A percentile compares a stretch with the other conserved stretches of the same genome.
Conservation (phyloP, 2,329 filamentous ascomycete genomes). For the Ophidiomyces ophidiicola region DNA sequence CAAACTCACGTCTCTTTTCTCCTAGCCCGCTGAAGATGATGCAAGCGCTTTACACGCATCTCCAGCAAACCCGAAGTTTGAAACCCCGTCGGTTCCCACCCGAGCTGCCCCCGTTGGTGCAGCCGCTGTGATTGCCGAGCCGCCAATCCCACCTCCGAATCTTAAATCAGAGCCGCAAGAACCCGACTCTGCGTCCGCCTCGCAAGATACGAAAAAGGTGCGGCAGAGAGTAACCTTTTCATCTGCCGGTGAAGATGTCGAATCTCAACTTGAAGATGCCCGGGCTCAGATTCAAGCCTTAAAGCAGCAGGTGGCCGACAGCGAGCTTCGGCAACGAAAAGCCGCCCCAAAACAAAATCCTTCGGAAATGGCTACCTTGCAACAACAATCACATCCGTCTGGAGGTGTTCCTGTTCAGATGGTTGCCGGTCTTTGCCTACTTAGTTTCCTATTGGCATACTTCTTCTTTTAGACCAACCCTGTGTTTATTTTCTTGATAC, state of each 20-base stretch:
- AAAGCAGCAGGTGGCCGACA: slow-evolving; percentile 51
- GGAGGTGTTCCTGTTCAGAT: slow-evolving; percentile 76
- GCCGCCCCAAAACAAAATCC: slow-evolving; percentile 44
- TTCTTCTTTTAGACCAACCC: slow-evolving; percentile 66
- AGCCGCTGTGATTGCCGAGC: slow-evolving; percentile 25
- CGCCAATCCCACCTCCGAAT: slow-evolving; percentile 19
- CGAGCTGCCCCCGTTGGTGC: slow-evolving; percentile 35
- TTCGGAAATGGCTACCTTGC: slow-evolving; percentile 28
- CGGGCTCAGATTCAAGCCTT: slow-evolving; percentile 60
- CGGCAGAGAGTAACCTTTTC: background rate
- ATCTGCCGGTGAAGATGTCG: slow-evolving; percentile 39
- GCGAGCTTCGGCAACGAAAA: slow-evolving; percentile 70
- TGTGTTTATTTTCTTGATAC: background rate
- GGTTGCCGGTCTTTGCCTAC: slow-evolving; percentile 67
- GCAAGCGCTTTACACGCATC: slow-evolving; percentile 44
- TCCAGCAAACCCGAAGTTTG: slow-evolving; percentile 37
- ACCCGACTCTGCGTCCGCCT: slow-evolving; percentile 12
- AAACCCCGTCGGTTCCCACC: slow-evolving; percentile 35
- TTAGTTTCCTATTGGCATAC: slow-evolving; percentile 90
- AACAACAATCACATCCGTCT: slow-evolving; percentile 39
- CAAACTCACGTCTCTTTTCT: background rate
- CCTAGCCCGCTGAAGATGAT: slow-evolving; percentile 30
- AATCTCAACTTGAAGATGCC: slow-evolving; percentile 61
- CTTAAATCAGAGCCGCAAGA: slow-evolving; percentile 14
- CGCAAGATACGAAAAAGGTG: slow-evolving; percentile 2